Base-by-base conservation (phyloP, 1,284 basidiomycete genomes). In the Vanrija sp. region DNA sequence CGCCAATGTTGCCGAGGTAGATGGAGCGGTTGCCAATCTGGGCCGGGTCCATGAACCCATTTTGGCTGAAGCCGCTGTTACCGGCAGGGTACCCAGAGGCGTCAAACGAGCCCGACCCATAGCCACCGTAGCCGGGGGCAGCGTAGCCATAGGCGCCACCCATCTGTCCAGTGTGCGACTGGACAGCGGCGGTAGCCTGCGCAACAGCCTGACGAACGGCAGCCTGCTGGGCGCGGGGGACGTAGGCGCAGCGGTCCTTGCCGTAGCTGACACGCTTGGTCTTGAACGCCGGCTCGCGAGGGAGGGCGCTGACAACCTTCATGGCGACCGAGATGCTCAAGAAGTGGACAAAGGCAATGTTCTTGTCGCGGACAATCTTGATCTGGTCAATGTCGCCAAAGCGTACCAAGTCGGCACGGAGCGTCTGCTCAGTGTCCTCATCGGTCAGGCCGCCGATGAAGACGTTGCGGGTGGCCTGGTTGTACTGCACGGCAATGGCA, bases 321-420 rank as follows among this genome's bases (percentile, higher is more conserved):
- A 88, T 94, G 27, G 93, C 93, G 38, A 88, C 84, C 14, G 86
- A 83, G 71, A 97, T 95, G 74, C 87, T 90, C 66, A 96, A 78
- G 80, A 96, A 97, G 77, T 97, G 93, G 38, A 97, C 89, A 71
- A 97, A 97, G 7, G 91, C 93, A 61, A 96, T 96, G 69, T 94
- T 93, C 82, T 96, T 96, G 80, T 97, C 93, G 57, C 91, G 80
- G 39, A 96, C 93, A 68, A 96, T 95, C 82, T 97, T 97, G 71
- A 97, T 91, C 74, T 96, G 93, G 76, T 97, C 93, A 69, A 97
- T 96, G 41, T 93, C 80, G n/a, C 93, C 93, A 67, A 93, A 97
- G 39, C 87, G 81, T 66, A 83, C 85, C 48, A 79, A 79, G 69
- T 94, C 91, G 59, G 95, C 89, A 25, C 92, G 78, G 41, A 97